These are phyloP conservation scores for Gossypium ekmanianum DNA, from an alignment of 345 rosid genomes.

Conservation along the genomic window DNA sequence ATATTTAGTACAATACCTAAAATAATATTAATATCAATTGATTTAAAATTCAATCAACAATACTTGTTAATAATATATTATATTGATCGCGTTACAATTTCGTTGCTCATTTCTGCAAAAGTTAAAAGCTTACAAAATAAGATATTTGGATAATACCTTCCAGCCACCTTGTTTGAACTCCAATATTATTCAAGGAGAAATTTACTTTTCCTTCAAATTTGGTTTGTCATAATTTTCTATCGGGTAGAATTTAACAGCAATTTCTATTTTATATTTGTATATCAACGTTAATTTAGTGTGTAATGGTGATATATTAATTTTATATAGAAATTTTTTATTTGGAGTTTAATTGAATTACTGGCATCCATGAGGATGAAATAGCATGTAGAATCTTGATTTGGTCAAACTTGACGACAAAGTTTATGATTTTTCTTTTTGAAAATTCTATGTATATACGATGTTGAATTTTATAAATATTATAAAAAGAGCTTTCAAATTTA, in stretches of 20 bases:
- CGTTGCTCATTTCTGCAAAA: not conserved
- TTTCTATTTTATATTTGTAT: not conserved
- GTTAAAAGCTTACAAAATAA: not conserved
- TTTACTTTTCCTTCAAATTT: not conserved
- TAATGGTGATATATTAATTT: too few relatives aligned
- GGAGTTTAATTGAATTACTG: not conserved
- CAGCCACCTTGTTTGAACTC: not conserved
- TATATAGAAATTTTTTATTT: too few relatives aligned
- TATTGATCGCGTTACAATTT: not conserved
- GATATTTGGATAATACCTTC: not conserved
- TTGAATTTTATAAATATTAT: not conserved
- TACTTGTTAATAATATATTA: not conserved
- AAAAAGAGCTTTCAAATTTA: too few relatives aligned
- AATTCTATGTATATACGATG: not conserved
- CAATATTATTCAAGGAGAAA: not conserved
- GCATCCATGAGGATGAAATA: not conserved
- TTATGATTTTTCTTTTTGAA: not conserved
- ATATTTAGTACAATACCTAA: too few relatives aligned
- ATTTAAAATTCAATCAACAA: too few relatives aligned
- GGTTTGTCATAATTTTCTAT: not conserved
- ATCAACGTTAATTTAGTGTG: too few relatives aligned
- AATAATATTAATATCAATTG: accelerated
- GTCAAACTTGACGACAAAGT: not conserved
- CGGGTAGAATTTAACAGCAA: not conserved
- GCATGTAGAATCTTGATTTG: not conserved